phyloP scores from a whole-genome alignment of 305 asterid genomes.

The Coffea humblotiana region DNA sequence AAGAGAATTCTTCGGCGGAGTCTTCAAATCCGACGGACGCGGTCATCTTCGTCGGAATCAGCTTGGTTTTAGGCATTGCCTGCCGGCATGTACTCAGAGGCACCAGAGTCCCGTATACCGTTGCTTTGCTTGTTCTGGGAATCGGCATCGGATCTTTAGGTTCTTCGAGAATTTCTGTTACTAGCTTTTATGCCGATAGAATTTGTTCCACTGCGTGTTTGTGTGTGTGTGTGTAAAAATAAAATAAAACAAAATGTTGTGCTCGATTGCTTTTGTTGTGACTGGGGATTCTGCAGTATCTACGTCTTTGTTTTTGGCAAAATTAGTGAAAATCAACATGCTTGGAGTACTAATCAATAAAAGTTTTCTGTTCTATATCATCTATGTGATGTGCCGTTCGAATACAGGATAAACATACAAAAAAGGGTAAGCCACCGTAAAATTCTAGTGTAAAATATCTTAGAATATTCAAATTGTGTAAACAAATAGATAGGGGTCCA shows the following conservation, averaged over 20 bases:
- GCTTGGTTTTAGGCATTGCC: conserved; percentile 82
- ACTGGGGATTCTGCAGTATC: too few species aligned
- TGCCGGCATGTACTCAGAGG: conserved; percentile 79
- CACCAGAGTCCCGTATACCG: conserved; percentile 92
- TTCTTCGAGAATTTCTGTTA: conserved; percentile 8
- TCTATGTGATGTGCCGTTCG: too few species aligned
- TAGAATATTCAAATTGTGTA: too few species aligned
- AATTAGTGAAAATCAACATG: too few species aligned
- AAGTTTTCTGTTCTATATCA: too few species aligned
- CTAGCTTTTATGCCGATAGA: neutral
- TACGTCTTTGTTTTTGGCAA: neutral
- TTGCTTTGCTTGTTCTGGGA: conserved; percentile 79
- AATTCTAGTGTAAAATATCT: too few species aligned
- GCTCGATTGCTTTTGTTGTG: neutral
- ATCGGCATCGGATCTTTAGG: conserved; percentile 83
- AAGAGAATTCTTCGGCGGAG: conserved; percentile 31
- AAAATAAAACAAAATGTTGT: too few species aligned
- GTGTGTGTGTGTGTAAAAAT: neutral
- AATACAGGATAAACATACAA: too few species aligned
- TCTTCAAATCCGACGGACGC: conserved; percentile 58
- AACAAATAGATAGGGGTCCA: too few species aligned
- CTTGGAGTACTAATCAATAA: too few species aligned
- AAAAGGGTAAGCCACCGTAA: too few species aligned
- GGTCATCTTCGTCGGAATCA: conserved; percentile 81
- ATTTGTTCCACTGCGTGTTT: conserved; percentile 10